Percentiles rank a stretch among this genome's conserved stretches.
Conservation (phyloP, 345 rosid species). For the Abelmoschus esculentus region DNA sequence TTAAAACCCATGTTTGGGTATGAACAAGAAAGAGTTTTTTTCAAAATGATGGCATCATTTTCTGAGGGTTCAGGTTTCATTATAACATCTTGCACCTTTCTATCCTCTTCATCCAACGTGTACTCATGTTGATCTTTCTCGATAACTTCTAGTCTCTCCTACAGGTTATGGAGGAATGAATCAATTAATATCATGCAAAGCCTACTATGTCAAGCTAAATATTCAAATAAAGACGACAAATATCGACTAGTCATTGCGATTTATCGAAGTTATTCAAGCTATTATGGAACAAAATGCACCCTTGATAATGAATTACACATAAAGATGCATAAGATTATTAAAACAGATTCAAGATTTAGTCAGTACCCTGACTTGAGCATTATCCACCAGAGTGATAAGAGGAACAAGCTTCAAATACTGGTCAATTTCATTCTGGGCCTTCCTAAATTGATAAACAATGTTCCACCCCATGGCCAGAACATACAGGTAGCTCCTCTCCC, state of each 20-base stretch:
- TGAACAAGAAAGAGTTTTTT: conserved; percentile 79
- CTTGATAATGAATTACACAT: not conserved
- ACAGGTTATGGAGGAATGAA: conserved; percentile 6
- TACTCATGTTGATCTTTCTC: conserved; percentile 90
- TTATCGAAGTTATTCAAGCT: not conserved
- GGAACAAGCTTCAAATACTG: conserved; percentile 86
- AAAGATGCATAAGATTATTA: not conserved
- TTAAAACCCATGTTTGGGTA: conserved; percentile 81
- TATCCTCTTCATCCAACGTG: conserved; percentile 87
- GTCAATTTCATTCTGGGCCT: conserved; percentile 93
- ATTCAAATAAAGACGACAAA: not conserved
- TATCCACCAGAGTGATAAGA: conserved; percentile 89
- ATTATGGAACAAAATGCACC: not conserved
- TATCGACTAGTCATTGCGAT: not conserved
- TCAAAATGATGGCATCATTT: conserved; percentile 57
- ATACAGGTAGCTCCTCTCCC: conserved; percentile 85
- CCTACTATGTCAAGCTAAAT: not conserved
- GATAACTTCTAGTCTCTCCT: conserved; percentile 85
- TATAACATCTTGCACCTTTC: conserved; percentile 74
- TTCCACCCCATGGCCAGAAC: conserved; percentile 99
- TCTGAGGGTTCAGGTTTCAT: conserved; percentile 64
- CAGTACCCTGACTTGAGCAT: conserved; percentile 84
- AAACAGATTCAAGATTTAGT: not conserved
- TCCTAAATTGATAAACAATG: conserved; percentile 90
- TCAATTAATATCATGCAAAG: not conserved